phyloP scores from a whole-genome alignment of 306 rosid genomes.

The Heteromeles arbutifolia region DNA sequence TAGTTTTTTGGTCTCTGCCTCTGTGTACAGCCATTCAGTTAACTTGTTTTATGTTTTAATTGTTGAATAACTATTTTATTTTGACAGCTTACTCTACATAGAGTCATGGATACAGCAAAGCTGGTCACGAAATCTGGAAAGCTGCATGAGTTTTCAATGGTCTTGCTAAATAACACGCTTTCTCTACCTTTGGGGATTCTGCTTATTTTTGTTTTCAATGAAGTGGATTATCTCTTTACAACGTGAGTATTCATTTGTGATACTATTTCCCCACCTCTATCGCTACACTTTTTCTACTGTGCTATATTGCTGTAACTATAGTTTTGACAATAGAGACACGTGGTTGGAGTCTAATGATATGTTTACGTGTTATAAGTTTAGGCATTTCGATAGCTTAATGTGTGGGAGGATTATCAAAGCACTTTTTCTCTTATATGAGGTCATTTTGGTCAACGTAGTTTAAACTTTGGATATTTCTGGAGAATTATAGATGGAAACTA shows the following conservation, averaged over 20 bases:
- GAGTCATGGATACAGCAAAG: slow-evolving; percentile 96
- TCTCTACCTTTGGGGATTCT: slow-evolving; percentile 85
- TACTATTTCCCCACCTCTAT: neutral
- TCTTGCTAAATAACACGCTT: slow-evolving; percentile 85
- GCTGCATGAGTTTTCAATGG: slow-evolving; percentile 93
- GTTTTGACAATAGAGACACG: neutral
- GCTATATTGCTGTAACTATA: neutral
- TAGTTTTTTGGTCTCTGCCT: neutral
- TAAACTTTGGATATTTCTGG: neutral
- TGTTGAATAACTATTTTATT: slow-evolving; percentile 14
- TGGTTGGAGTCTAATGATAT: neutral
- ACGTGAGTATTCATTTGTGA: slow-evolving; percentile 55
- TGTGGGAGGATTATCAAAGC: neutral
- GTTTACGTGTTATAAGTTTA: neutral
- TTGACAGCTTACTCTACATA: slow-evolving; percentile 76
- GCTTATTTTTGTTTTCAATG: slow-evolving; percentile 67
- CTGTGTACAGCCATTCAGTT: neutral
- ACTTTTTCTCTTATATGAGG: neutral
- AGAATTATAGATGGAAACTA: neutral
- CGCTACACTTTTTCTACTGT: neutral
- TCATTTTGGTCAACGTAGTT: neutral
- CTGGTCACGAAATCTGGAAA: slow-evolving; percentile 79
- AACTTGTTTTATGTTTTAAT: slow-evolving; percentile 2
- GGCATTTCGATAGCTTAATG: neutral
- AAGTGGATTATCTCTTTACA: slow-evolving; percentile 74